Evolutionary conservation across 2,329 filamentous ascomycete species (phyloP), one percentile per base, ranked within the genome.

Genomic region (Bimuria novae-zelandiae): DNA sequence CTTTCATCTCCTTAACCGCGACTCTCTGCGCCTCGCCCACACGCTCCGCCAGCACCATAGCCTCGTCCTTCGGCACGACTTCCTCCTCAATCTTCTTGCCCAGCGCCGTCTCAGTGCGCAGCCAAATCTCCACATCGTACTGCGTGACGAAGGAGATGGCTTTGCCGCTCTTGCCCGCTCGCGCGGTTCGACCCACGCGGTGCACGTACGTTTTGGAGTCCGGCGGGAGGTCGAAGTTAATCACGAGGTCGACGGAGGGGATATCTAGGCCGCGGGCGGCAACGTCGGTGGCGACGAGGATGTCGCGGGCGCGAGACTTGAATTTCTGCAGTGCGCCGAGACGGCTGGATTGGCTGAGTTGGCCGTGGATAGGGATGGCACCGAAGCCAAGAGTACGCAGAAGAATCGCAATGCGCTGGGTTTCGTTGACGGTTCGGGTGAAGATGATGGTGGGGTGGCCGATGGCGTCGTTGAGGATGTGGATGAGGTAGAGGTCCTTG

Each of bases 221-320:
- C 23, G 86, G 83, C 0, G 92, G 90, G 2, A 96, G 76, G 66
- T 96, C 92, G 61, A 87, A 89, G 75, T 96, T 96, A 60, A 96
- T 73, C 2, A 97, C 90, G 0, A 93, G 77, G 60, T 96, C 91
- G 11, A 97, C 92, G n/a, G 85, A 88, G 11, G 92, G 92, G 41
- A 97, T 96, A 78, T 97, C 92, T 6, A 97, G 81, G 80, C 92
- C 93, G 71, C 92, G 87, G 1, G 92, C 90, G 1, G 92, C 92
- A n/a, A 97, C 90, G 71, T 97, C 92, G 0, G 92, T 97, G 10
- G 92, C 92, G 3, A 97, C 89, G 3, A 99, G 83, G 33, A 99
- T 93, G 60, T 95, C 86, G 36, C 92, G 82, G n/a, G 83, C 84
- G 7, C 87, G 86, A 3, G 88, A 81, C 49, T 89, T 87, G 81